Base-by-base conservation (phyloP, 768 basidiomycete genomes). In the Gymnopilus junonius region DNA sequence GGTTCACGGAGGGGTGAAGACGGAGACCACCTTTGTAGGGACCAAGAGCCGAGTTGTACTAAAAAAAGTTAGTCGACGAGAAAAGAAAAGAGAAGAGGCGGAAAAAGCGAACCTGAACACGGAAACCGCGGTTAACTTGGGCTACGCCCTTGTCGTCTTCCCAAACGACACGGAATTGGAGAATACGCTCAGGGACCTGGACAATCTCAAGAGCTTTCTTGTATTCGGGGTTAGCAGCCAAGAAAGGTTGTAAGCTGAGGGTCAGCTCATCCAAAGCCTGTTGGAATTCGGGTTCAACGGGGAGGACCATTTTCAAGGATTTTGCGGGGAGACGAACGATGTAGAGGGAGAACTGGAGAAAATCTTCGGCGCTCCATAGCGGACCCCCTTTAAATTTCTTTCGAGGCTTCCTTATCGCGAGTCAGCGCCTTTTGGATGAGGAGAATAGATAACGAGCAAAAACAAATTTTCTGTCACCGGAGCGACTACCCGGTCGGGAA, bases 11-110 rank as follows among this genome's bases (percentile, higher is more conserved):
- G 64, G 89, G 89, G 80, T 91, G 90, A 55, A 92, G 83, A 66
- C 90, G 87, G 68, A 91, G 85, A 75, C 90, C 90, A 65, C 90
- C 90, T 75, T 90, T 89, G 83, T 90, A 90, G 43, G 90, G 90
- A 58, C 90, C 90, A 31, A 92, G 82, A 27, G 88, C 88, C 48
- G 89, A 91, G 82, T 89, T 90, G 81, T 87, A 91, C 86, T 89
- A 69, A 62, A 25, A 12, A 51, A 39, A 20, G 42, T 20, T 25
- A 14, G 12, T 20, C 12, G 42, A 32, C 17, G 12, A 23, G 45
- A 2, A 55, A 37, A 37, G 23, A 43, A 31, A 25, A n/a, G 20
- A 60, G 35, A 7, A 35, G 25, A 14, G 21, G 14, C 11, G 15
- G 8, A 8, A 14, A 20, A 45, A 14, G 71, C 80, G 55, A 21